These are phyloP conservation scores for Microcos paniculata DNA, from an alignment of 345 rosid genomes.

Conservation along the genomic window DNA sequence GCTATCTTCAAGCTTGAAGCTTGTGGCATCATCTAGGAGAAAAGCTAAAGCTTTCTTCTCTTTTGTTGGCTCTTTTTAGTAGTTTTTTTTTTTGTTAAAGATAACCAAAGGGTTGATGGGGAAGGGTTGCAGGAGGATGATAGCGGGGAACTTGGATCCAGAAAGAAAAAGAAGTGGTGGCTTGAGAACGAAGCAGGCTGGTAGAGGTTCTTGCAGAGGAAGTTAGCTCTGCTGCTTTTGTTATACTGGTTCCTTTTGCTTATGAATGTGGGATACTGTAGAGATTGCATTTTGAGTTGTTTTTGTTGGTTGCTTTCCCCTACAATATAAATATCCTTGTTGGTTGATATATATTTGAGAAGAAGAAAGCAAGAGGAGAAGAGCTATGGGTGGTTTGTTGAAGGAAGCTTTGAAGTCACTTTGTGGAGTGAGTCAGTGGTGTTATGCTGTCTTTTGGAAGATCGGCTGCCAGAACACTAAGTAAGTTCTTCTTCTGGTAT, in stretches of 20 bases:
- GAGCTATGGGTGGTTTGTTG: conserved; percentile 67
- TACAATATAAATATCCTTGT: conserved; percentile 9
- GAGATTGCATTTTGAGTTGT: conserved; percentile 8
- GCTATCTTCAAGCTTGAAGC: conserved; percentile 49
- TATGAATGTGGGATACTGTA: conserved; percentile 14
- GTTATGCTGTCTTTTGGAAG: conserved; percentile 96
- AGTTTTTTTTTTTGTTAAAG: neutral
- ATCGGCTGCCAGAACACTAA: conserved; percentile 85
- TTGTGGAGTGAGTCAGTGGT: conserved; percentile 75
- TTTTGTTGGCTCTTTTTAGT: neutral
- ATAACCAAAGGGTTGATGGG: conserved; percentile 5
- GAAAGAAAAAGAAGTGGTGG: conserved; percentile 92
- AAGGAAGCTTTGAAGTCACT: conserved; percentile 79
- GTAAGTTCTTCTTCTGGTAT: conserved; percentile 34
- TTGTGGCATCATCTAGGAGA: conserved; percentile 42
- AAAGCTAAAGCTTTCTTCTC: neutral
- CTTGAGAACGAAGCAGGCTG: conserved; percentile 94
- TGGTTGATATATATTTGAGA: conserved; percentile 9
- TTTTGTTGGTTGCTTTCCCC: conserved; percentile 21
- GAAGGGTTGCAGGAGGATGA: conserved; percentile 71
- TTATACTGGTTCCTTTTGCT: conserved; percentile 13
- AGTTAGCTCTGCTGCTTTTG: conserved; percentile 53
- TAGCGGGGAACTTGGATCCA: conserved; percentile 80
- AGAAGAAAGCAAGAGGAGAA: neutral
- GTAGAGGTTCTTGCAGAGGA: conserved; percentile 97